Base-by-base conservation (phyloP, 306 rosid genomes). In the Datisca glomerata region DNA sequence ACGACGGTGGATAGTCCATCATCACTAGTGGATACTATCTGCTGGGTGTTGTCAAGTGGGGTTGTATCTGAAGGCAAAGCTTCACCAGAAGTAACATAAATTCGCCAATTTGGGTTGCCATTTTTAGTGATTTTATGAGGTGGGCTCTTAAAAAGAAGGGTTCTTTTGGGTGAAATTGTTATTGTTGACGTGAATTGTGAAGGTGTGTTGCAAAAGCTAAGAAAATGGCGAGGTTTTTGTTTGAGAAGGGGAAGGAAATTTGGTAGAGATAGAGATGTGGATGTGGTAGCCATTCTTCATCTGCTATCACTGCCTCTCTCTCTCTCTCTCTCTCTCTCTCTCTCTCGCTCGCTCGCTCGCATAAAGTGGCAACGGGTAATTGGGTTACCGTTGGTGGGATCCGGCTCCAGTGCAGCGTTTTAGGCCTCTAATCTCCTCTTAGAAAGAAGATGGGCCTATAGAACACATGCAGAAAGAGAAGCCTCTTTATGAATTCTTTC, bases 251-350 rank as follows among this genome's bases (percentile, higher is more conserved):
- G 59, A 45, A 70, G 45, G 21, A 41, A 70, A 41, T 66, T 48
- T 15, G 74, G 61, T 7, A 69, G 61, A 41, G 81, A 66, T 47
- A 66, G 69, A 53, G 64, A 59, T 51, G 53, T 24, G 34, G 72
- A 69, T 56, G 64, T 17, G 41, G 62, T 43, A 43, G 81, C 65
- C 96, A 87, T 85, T 39, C 69, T 49, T 63, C 72, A 58, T 58
- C 75, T 50, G 68, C 71, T 45, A 55, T 55, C 25, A 18, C 37
- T 49, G 29, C n/a, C n/a, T n/a, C n/a, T n/a, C n/a, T n/a, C n/a
- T n/a, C n/a, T n/a, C n/a, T n/a, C n/a, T n/a, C n/a, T n/a, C n/a
- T n/a, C n/a, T n/a, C n/a, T n/a, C n/a, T n/a, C n/a, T n/a, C n/a
- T n/a, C n/a, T 46, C 49, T 52, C 14, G 15, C 42, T 34, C 40